Conservation (phyloP, 2,329 filamentous ascomycete species). For the Phaeosphaeria sp. region DNA sequence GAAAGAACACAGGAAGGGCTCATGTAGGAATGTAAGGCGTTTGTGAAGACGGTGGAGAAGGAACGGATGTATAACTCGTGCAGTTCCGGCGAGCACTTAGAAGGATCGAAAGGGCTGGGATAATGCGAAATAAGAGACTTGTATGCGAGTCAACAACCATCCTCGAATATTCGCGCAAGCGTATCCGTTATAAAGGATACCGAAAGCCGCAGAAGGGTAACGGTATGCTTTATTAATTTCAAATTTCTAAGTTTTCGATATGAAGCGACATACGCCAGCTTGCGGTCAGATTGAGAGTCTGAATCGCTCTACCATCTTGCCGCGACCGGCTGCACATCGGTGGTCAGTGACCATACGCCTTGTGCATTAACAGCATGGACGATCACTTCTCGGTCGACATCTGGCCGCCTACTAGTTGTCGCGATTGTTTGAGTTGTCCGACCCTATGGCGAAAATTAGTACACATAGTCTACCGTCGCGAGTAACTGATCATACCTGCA, state of each 20-base stretch:
- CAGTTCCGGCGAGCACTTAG: slow-evolving; percentile 26
- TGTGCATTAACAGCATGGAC: slow-evolving; percentile 10
- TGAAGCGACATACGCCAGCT: no score
- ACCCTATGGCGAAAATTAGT: not conserved
- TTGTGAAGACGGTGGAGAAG: slow-evolving; percentile 4
- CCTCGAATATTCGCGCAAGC: no score
- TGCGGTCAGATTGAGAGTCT: no score
- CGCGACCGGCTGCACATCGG: slow-evolving; percentile 2
- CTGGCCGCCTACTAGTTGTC: slow-evolving; percentile 3
- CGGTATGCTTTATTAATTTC: no score
- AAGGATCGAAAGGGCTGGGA: no score
- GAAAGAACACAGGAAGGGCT: slow-evolving; percentile 14
- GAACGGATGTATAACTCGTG: slow-evolving; percentile 9
- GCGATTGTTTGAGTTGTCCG: not conserved
- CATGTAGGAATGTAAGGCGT: slow-evolving; percentile 16
- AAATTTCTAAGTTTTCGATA: no score
- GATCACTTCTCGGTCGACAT: slow-evolving; percentile 7
- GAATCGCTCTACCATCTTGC: slow-evolving; percentile 6
- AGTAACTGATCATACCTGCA: slow-evolving; percentile 9
- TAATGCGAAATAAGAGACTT: no score
- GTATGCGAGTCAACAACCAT: no score
- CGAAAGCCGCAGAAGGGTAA: no score
- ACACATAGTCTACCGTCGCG: no score
- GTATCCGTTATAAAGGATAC: no score
- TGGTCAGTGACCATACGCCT: slow-evolving; percentile 14